Base-by-base conservation (phyloP, 1,284 basidiomycete species). In the Calocybe gambosa region DNA sequence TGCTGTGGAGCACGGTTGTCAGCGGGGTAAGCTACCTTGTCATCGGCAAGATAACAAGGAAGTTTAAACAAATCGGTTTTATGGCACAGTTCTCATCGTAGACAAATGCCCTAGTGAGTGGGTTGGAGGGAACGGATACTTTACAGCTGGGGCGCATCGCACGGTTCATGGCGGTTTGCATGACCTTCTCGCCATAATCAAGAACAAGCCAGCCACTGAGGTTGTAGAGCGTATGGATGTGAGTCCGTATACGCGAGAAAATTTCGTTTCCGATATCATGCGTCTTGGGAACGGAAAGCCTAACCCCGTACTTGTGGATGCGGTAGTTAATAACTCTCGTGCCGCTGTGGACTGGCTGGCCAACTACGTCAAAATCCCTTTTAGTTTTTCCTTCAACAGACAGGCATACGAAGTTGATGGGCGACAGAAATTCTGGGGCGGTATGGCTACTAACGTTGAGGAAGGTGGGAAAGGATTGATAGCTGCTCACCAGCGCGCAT, bases 391-490 rank as follows among this genome's bases (percentile, higher is more conserved):
- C 1, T 82, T 82, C 60, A 70, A 83, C 55, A 66, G 80, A 2
- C 82, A 85, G 55, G 83, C 82, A 12, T 85, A 84, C 58, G 69
- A 78, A 45, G 73, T 83, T 21, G 62, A 73, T 21, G 80, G 80
- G 21, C 67, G 74, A 46, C 74, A 79, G 54, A 79, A 72, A 50
- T 85, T 84, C 55, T 85, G 81, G 82, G 82, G 82, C 16, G 83
- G 82, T 2, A 61, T 85, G 59, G 78, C 73, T 13, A 66, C 84
- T 16, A 71, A 73, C 51, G 76, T 78, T 10, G 66, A 75, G 39
- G 74, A 77, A 35, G 82, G 82, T 2, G 82, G 82, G 5, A 85
- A 84, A 57, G 82, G 82, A 1, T 62, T 85, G n/a, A 80, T 85
- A 49, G 65, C 58, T 29, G 73, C 79, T 2, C 77, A 83, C 59